These are phyloP conservation scores for Juglanconis oblonga DNA, from an alignment of 2,329 filamentous ascomycete genomes.

Conservation along the genomic window DNA sequence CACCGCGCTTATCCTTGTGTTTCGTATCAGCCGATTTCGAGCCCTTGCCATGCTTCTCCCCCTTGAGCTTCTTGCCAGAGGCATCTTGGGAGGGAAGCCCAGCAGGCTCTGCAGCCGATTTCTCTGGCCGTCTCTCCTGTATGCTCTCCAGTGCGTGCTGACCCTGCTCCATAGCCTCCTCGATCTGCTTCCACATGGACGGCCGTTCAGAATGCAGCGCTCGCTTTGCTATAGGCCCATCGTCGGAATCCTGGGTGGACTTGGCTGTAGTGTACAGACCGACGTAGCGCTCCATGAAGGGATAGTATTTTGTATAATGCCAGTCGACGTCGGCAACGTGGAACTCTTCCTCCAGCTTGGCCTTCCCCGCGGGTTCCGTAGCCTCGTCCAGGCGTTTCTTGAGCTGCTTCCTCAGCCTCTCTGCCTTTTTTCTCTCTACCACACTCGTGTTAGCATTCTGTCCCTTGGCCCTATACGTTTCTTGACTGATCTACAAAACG, in stretches of 20 bases:
- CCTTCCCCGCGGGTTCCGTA: conserved; percentile 48
- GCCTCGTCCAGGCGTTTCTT: conserved; percentile 53
- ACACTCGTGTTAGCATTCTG: neutral
- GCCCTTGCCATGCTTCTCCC: neutral
- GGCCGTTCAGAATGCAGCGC: conserved; percentile 46
- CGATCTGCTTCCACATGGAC: conserved; percentile 67
- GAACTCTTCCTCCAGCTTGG: conserved; percentile 53
- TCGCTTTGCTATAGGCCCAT: conserved; percentile 37
- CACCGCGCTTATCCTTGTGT: conserved; percentile 7
- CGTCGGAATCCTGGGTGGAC: conserved; percentile 33
- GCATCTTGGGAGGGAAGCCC: neutral
- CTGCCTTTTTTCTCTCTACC: conserved; percentile 70
- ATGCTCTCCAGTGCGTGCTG: conserved; percentile 48
- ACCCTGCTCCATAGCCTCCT: conserved; percentile 60
- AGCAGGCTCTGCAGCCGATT: conserved; percentile 19
- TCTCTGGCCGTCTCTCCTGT: conserved; percentile 46
- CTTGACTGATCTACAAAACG: conserved; percentile 19
- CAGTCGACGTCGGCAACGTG: conserved; percentile 71
- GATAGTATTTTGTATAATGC: conserved; percentile 72
- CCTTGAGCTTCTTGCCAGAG: neutral
- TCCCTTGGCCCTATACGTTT: too few relatives aligned
- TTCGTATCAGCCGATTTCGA: conserved; percentile 11
- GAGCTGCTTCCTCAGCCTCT: conserved; percentile 63
- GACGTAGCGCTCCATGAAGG: conserved; percentile 68
- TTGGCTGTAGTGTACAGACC: conserved; percentile 50